Percentiles rank a stretch among this genome's conserved stretches.
Evolutionary conservation across 257 asterid genomes (phyloP).

Genomic region (Vinca minor): DNA sequence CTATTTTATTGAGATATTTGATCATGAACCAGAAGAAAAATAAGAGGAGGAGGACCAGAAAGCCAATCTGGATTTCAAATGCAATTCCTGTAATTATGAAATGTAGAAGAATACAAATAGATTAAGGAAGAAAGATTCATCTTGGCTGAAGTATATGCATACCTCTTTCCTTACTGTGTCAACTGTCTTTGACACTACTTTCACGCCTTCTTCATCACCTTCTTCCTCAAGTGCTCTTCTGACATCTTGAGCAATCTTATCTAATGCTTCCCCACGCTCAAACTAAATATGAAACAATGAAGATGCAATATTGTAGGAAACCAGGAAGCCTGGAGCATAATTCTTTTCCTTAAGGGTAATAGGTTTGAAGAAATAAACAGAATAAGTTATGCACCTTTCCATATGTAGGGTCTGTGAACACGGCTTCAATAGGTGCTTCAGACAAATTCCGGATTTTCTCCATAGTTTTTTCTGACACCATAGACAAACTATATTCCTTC

Average conservation of each 20-base stretch:
- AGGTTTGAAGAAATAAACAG: constrained; percentile 6
- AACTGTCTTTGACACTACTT: constrained; percentile 66
- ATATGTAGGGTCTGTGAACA: constrained; percentile 83
- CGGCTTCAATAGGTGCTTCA: constrained; percentile 78
- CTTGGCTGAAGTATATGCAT: constrained; percentile 12
- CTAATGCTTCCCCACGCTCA: constrained; percentile 94
- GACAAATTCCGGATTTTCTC: constrained; percentile 75
- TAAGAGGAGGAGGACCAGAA: not conserved
- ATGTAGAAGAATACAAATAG: constrained; percentile 1
- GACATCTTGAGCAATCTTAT: constrained; percentile 65
- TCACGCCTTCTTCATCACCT: constrained; percentile 73
- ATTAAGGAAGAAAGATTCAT: not conserved
- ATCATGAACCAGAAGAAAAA: too few species aligned
- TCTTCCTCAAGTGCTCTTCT: constrained; percentile 70
- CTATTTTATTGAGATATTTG: too few species aligned
- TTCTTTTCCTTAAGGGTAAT: not conserved
- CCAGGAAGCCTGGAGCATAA: constrained; percentile 7
- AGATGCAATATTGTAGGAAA: constrained; percentile 18
- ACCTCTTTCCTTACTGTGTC: constrained; percentile 92
- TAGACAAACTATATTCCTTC: constrained; percentile 62
- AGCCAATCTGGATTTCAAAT: not conserved
- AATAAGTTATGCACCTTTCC: constrained; percentile 56
- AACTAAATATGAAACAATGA: constrained; percentile 40
- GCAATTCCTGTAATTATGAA: not conserved
- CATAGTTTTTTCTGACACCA: constrained; percentile 56